Percentiles rank a stretch among this genome's conserved stretches.
phyloP scores from a whole-genome alignment of 306 rosid genomes.

The Quercus ilex region DNA sequence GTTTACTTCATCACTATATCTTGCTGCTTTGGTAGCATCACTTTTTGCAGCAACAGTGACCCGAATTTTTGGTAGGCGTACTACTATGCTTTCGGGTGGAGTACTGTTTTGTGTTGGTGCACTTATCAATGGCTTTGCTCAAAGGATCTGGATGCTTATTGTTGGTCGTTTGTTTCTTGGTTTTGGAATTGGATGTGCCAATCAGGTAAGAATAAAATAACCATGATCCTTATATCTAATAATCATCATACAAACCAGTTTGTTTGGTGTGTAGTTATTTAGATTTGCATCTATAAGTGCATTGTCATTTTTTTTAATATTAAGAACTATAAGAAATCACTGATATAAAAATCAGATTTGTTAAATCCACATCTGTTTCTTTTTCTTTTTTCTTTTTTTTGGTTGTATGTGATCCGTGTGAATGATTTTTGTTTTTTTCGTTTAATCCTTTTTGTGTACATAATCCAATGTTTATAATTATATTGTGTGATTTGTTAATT shows the following conservation, averaged over 20 bases:
- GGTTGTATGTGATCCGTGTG: no score
- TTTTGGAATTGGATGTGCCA: conserved; percentile 82
- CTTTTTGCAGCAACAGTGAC: conserved; percentile 44
- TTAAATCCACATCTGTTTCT: no score
- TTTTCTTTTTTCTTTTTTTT: no score
- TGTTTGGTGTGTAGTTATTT: no score
- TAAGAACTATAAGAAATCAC: no score
- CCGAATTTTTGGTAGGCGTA: conserved; percentile 47
- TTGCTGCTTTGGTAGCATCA: conserved; percentile 67
- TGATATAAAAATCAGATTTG: no score
- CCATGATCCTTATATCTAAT: not conserved
- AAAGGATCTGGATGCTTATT: conserved; percentile 55
- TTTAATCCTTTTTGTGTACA: no score
- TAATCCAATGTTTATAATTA: not conserved
- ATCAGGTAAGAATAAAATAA: conserved; percentile 45
- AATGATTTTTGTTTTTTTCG: not conserved
- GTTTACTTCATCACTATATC: conserved; percentile 75
- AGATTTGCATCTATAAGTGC: no score
- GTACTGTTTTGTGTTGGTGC: conserved; percentile 55
- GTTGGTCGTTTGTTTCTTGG: conserved; percentile 69
- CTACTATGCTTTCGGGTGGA: conserved; percentile 60
- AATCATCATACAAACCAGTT: not conserved
- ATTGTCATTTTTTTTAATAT: no score
- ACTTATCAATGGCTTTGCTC: conserved; percentile 53
- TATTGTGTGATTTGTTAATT: not conserved